These are phyloP conservation scores for Amborella trichopoda DNA, from an alignment of 164 flowering plant species.

Conservation along the genomic window DNA sequence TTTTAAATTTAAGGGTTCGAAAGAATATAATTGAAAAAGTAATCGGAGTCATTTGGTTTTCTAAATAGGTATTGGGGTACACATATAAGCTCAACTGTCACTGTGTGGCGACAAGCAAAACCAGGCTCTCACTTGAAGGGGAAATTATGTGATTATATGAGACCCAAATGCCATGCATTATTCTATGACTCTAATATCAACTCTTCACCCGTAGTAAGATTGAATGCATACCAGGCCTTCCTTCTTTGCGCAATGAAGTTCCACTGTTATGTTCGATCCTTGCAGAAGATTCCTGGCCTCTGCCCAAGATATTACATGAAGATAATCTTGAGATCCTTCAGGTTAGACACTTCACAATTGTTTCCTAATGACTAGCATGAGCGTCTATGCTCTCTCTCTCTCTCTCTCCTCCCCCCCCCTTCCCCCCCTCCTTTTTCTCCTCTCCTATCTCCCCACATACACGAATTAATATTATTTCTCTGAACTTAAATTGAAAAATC, in stretches of 20 bases:
- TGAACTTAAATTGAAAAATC: too few relatives aligned
- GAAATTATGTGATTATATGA: slow-evolving; percentile 43
- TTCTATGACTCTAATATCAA: slow-evolving; percentile 78
- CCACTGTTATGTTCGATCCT: slow-evolving; percentile 43
- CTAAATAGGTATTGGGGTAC: slow-evolving; percentile 48
- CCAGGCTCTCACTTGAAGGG: slow-evolving; percentile 34
- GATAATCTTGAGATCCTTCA: slow-evolving; percentile 34
- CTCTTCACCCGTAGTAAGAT: slow-evolving; percentile 53
- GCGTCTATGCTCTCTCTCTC: too few relatives aligned
- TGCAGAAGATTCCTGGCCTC: slow-evolving; percentile 26
- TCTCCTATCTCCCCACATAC: too few relatives aligned
- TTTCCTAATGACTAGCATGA: too few relatives aligned
- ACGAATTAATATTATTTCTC: too few relatives aligned
- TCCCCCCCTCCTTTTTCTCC: too few relatives aligned
- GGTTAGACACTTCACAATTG: too few relatives aligned
- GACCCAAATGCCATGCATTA: slow-evolving; percentile 85
- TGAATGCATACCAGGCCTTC: slow-evolving; percentile 78
- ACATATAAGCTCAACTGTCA: slow-evolving; percentile 63
- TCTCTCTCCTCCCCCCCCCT: too few relatives aligned
- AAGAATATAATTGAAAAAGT: too few relatives aligned
- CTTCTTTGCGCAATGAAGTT: slow-evolving; percentile 89
- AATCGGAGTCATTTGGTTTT: slow-evolving; percentile 3
- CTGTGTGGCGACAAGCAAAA: slow-evolving; percentile 41
- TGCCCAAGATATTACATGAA: slow-evolving; percentile 13
- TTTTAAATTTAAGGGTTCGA: too few relatives aligned